Percentiles rank a stretch among this genome's conserved stretches.
Conservation (phyloP, 148 eudicot genomes). For the Camellia lanceoleosa region DNA sequence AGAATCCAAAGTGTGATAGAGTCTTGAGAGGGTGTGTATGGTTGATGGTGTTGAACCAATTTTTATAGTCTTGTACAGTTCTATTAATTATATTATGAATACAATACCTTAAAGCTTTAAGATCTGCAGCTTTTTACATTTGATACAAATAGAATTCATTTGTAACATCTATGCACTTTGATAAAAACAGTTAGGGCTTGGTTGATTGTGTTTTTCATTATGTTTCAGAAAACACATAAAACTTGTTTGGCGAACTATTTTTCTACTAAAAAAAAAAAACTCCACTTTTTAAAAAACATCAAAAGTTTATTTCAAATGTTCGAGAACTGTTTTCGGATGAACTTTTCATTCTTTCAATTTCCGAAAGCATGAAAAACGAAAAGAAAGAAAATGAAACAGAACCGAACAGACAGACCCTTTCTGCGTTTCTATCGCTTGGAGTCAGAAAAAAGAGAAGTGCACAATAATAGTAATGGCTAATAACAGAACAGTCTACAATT, state of each 20-base stretch:
- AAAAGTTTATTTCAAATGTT: no score
- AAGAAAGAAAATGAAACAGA: no score
- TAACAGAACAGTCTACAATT: background rate
- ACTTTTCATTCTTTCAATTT: no score
- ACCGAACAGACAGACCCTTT: no score
- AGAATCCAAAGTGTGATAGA: background rate
- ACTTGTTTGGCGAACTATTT: no score
- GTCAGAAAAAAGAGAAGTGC: background rate
- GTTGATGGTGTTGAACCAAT: slow-evolving; percentile 6
- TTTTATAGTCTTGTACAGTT: slow-evolving; percentile 7
- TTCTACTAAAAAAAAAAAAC: no score
- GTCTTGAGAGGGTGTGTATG: background rate
- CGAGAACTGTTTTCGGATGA: no score
- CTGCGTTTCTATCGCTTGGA: background rate
- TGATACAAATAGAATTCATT: background rate
- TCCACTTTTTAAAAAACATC: no score
- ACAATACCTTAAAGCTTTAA: background rate
- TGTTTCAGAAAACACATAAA: no score
- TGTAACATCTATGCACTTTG: background rate
- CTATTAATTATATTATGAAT: background rate
- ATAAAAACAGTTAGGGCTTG: background rate
- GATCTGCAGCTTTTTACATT: background rate
- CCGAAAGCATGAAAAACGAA: no score
- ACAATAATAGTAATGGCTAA: background rate
- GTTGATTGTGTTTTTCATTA: no score